A percentile compares a stretch with the other conserved stretches of the same genome.
These are phyloP conservation scores for Myxozyma nipponensis DNA, from an alignment of 805 yeast genomes.

Conservation along the genomic window DNA sequence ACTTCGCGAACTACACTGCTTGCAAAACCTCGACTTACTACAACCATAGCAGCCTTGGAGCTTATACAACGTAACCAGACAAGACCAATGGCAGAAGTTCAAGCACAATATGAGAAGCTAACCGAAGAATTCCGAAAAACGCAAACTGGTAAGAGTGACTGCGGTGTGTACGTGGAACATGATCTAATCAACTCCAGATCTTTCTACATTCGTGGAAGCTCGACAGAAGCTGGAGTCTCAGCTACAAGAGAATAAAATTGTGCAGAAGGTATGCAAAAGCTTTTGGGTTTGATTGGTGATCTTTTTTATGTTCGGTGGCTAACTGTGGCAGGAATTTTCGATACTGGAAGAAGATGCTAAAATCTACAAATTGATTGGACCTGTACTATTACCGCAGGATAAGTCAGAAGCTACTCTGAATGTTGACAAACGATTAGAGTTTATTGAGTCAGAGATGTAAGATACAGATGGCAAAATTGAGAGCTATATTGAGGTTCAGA, in stretches of 20 bases:
- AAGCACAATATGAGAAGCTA: constrained; percentile 25
- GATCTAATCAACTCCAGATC: constrained; percentile 25
- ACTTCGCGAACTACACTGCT: too few relatives aligned
- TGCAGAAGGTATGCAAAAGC: constrained; percentile 44
- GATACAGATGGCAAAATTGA: too few relatives aligned
- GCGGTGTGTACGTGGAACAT: too few relatives aligned
- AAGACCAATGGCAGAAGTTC: constrained; percentile 11
- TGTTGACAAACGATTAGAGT: constrained; percentile 85
- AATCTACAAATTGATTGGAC: constrained; percentile 86
- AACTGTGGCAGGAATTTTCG: constrained; percentile 64
- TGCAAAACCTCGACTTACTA: too few relatives aligned
- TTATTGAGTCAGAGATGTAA: constrained; percentile 72
- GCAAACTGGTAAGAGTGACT: constrained; percentile 20
- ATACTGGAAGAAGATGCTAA: constrained; percentile 62
- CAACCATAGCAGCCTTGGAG: too few relatives aligned
- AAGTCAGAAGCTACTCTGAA: constrained; percentile 74
- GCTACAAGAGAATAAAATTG: constrained; percentile 88
- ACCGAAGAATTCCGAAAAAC: constrained; percentile 20
- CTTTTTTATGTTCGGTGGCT: too few relatives aligned
- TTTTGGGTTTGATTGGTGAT: not conserved
- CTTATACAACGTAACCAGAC: not conserved
- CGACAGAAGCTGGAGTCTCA: constrained; percentile 92
- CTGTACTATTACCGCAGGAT: constrained; percentile 87
- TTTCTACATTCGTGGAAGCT: constrained; percentile 54
- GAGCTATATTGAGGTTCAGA: not conserved